Percentiles rank a stretch among this genome's conserved stretches.
Evolutionary conservation across 345 rosid genomes (phyloP).

Genomic region (Ceriops zippeliana): DNA sequence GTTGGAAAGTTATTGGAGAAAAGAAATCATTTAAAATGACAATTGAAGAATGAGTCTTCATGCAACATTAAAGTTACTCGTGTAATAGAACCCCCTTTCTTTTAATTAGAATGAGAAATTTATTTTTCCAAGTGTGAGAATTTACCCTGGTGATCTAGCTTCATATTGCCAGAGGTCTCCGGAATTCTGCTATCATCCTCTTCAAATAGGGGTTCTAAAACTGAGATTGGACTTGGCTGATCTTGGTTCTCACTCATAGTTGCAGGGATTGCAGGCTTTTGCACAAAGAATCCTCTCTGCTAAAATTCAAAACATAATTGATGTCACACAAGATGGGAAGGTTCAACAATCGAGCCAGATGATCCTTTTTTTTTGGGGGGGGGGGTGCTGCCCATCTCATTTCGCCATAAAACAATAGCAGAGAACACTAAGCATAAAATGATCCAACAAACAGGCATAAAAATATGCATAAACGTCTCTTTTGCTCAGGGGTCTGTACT

Average conservation of each 20-base stretch:
- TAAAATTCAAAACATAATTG: conserved; percentile 5
- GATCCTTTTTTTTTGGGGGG: too few species aligned
- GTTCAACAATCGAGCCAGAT: neutral
- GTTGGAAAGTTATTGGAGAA: too few species aligned
- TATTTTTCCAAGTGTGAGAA: neutral
- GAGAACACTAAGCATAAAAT: too few species aligned
- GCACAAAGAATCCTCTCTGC: conserved; percentile 50
- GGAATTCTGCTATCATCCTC: conserved; percentile 51
- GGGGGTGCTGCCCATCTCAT: too few species aligned
- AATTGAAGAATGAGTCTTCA: too few species aligned
- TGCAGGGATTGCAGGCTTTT: conserved; percentile 35
- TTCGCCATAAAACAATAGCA: too few species aligned
- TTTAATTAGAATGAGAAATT: too few species aligned
- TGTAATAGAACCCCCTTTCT: too few species aligned
- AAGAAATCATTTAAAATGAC: too few species aligned
- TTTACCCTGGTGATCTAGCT: conserved; percentile 43
- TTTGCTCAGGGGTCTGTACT: neutral
- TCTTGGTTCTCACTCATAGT: conserved; percentile 64
- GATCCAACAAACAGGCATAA: neutral
- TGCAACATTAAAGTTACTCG: too few species aligned
- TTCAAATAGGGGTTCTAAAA: conserved; percentile 64
- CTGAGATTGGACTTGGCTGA: conserved; percentile 94
- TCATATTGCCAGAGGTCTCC: conserved; percentile 40
- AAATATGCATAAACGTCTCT: neutral
- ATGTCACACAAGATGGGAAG: neutral